Conservation (phyloP, 1,284 basidiomycete genomes). For the Fomes fomentarius region DNA sequence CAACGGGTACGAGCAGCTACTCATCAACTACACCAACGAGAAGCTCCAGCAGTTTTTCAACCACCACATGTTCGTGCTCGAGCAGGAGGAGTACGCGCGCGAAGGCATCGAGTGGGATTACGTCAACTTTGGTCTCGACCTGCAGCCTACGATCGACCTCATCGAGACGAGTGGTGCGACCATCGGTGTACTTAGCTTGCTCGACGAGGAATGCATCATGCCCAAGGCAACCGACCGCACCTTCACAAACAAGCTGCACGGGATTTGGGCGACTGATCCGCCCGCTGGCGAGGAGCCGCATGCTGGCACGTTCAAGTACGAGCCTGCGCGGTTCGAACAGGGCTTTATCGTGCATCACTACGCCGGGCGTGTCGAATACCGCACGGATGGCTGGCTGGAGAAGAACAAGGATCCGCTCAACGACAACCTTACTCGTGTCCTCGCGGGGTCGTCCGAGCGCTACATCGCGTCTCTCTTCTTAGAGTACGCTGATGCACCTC, state of each 20-base stretch:
- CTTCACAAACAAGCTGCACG: slow-evolving; percentile 91
- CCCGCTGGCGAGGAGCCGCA: slow-evolving; percentile 59
- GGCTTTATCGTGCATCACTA: slow-evolving; percentile 98
- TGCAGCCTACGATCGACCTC: slow-evolving; percentile 98
- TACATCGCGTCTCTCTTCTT: slow-evolving; percentile 87
- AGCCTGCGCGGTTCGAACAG: slow-evolving; percentile 86
- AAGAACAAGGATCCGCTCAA: slow-evolving; percentile 99
- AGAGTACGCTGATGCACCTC: slow-evolving; percentile 70
- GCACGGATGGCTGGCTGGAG: slow-evolving; percentile 96
- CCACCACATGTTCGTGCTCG: slow-evolving; percentile 99
- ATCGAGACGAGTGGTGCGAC: slow-evolving; percentile 80
- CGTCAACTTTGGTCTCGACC: slow-evolving; percentile 96
- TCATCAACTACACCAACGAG: slow-evolving; percentile 99
- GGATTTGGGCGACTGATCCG: slow-evolving; percentile 63
- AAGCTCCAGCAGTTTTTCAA: slow-evolving; percentile 98
- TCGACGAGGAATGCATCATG: slow-evolving; percentile 99
- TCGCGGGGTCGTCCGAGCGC: slow-evolving; percentile 83
- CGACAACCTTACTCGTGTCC: slow-evolving; percentile 91
- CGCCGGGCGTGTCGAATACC: slow-evolving; percentile 96
- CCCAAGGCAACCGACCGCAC: slow-evolving; percentile 95
- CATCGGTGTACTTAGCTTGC: slow-evolving; percentile 91
- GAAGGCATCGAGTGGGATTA: slow-evolving; percentile 99
- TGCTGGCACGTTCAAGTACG: slow-evolving; percentile 83
- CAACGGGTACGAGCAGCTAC: slow-evolving; percentile 96
- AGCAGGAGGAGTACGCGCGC: slow-evolving; percentile 98